Evolutionary conservation across 768 basidiomycete species (phyloP), one percentile per base, ranked within the genome.

Genomic region (Psilocybe subaeruginosa): DNA sequence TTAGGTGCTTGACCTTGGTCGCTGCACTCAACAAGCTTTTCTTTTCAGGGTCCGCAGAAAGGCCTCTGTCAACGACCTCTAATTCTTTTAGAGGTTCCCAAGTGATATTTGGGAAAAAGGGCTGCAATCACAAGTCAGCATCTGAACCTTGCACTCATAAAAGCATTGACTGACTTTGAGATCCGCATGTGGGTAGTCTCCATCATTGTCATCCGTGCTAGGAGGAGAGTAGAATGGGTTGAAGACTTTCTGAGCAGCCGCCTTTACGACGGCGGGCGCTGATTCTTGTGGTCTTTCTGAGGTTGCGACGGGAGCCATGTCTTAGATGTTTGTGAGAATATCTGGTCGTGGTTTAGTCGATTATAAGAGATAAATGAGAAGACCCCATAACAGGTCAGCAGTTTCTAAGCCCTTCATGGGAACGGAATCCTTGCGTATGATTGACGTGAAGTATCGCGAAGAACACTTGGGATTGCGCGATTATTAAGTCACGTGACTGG

Each of bases 161-260:
- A 58, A 31, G 27, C 9, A 47, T 31, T 9, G 33, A 59, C 70
- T 56, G 56, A 87, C 88, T 80, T 86, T 90, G 72, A 83, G 88
- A 45, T 85, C 74, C 16, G 83, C 80, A 67, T 78, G 84, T 62
- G 80, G 63, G 72, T 91, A 91, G 46, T 62, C 69, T 29, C 75
- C 70, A 63, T 89, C 82, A 0, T 75, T 80, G 45, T 81, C 80
- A 46, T 86, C 83, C 1, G 73, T 80, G 14, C 78, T 76, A 12
- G 80, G 75, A 45, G 90, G 89, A 3, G 87, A 88, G 65, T 91
- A 89, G 73, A 90, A 90, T 0, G 86, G 85, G 68, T 90, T 89
- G 74, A 85, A 74, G 37, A 80, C 61, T 57, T 75, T 71, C 49
- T 66, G 60, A 12, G 63, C 61, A 33, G 64, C 58, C 14, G 54